These are phyloP conservation scores for Phytophthora europaea DNA, from an alignment of 352 stramenopile genomes.

Conservation along the genomic window DNA sequence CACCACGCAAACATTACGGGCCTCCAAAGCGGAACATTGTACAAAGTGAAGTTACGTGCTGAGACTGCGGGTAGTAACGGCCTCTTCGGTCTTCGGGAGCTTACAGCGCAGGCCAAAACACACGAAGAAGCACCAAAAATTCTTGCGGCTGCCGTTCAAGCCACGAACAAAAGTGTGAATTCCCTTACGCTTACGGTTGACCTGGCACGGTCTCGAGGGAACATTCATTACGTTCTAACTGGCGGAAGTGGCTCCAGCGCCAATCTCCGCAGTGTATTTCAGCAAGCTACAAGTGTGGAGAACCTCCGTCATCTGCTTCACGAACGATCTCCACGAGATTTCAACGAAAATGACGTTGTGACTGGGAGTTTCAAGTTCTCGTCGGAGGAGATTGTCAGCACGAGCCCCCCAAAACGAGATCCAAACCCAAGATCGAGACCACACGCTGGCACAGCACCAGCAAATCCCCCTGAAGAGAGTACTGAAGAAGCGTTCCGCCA, in stretches of 20 bases:
- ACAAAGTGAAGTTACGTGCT: slow-evolving; percentile 56
- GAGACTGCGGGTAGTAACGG: slow-evolving; percentile 68
- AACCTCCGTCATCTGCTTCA: slow-evolving; percentile 40
- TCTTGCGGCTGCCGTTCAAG: slow-evolving; percentile 28
- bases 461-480: not conserved
- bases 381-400: slow-evolving; percentile 16
- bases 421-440: not conserved
- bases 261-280: slow-evolving; percentile 39
- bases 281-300: slow-evolving; percentile 43
- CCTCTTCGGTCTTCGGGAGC: slow-evolving; percentile 45
- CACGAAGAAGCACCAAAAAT: slow-evolving; percentile 66
- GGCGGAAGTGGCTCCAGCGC: not conserved
- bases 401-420: not conserved
- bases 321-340: slow-evolving; percentile 23
- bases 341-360: slow-evolving; percentile 13
- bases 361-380: slow-evolving; percentile 30
- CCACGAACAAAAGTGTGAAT: slow-evolving; percentile 63
- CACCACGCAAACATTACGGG: slow-evolving; percentile 48
- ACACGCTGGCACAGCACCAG: not conserved
- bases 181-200: slow-evolving; percentile 54
- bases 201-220: slow-evolving; percentile 46
- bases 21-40: slow-evolving; percentile 53
- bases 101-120: slow-evolving; percentile 46
- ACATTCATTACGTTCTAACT: slow-evolving; percentile 65
- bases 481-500: slow-evolving; percentile 26